Evolutionary conservation across 2,329 filamentous ascomycete genomes (phyloP).

Genomic region (Xylariomycetidae sp.): DNA sequence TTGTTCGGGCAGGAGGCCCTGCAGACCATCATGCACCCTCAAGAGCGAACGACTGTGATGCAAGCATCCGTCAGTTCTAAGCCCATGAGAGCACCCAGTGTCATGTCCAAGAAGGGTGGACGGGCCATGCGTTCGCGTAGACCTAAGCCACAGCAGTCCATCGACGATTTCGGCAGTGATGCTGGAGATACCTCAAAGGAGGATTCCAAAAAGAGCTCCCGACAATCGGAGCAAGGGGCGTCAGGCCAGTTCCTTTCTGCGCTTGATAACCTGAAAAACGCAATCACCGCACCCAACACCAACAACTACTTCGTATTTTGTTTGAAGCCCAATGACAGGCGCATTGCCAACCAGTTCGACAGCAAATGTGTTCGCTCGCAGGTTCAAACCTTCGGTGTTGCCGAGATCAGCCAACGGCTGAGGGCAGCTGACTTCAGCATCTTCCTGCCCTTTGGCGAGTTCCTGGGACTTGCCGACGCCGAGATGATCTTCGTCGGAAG

Average conservation of each 20-base stretch:
- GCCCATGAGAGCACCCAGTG: constrained; percentile 84
- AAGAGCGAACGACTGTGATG: constrained; percentile 84
- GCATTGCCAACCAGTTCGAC: constrained; percentile 97
- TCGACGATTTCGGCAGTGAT: constrained; percentile 47
- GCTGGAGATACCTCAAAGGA: constrained; percentile 29
- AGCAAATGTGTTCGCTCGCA: constrained; percentile 96
- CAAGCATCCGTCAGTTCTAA: constrained; percentile 96
- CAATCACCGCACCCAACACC: constrained; percentile 71
- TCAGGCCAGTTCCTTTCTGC: constrained; percentile 88
- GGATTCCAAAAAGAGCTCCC: constrained; percentile 35
- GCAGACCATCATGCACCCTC: constrained; percentile 87
- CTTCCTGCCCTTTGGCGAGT: constrained; percentile 93
- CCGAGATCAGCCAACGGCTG: constrained; percentile 90
- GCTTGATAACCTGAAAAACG: constrained; percentile 85
- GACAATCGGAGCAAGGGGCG: constrained; percentile 69
- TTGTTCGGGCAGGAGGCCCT: constrained; percentile 95
- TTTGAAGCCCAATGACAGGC: constrained; percentile 90
- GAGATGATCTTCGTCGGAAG: constrained; percentile 85
- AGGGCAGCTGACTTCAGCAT: constrained; percentile 92
- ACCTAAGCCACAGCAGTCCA: constrained; percentile 35
- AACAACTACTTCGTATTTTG: constrained; percentile 98
- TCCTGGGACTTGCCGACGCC: constrained; percentile 79
- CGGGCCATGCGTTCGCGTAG: constrained; percentile 29
- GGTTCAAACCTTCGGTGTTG: constrained; percentile 91
- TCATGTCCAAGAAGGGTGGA: constrained; percentile 72